Evolutionary conservation across 2,329 filamentous ascomycete species (phyloP).

Genomic region (Diaporthe citrichinensis): DNA sequence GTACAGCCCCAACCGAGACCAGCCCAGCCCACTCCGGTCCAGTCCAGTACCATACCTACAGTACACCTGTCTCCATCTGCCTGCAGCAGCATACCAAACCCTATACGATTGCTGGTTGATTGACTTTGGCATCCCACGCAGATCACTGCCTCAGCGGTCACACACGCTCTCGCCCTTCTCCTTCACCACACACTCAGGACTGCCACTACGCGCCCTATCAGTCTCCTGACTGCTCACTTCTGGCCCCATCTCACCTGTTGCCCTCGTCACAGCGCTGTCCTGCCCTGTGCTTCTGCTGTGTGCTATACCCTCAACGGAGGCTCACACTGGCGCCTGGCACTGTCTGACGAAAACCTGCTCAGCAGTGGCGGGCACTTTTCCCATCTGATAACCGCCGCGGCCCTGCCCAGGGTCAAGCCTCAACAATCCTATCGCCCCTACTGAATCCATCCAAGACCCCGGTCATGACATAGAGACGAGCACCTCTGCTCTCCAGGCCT

Average conservation of each 20-base stretch:
- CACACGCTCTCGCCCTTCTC: neutral
- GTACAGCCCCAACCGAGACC: neutral
- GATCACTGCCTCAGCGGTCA: conserved; percentile 24
- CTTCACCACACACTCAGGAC: conserved; percentile 10
- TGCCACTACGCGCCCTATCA: conserved; percentile 5
- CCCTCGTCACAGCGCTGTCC: conserved; percentile 7
- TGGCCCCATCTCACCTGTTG: conserved; percentile 24
- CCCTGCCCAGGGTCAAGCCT: conserved; percentile 22
- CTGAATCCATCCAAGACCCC: neutral
- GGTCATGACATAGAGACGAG: conserved; percentile 23
- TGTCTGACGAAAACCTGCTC: conserved; percentile 16
- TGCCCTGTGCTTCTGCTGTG: neutral
- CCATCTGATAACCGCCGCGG: conserved; percentile 6
- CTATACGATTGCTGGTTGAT: conserved; percentile 20
- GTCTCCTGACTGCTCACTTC: conserved; percentile 33
- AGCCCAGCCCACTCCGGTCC: conserved; percentile 5
- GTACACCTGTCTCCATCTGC: conserved; percentile 21
- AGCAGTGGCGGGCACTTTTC: neutral
- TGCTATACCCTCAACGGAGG: conserved; percentile 5
- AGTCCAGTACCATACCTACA: neutral
- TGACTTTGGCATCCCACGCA: conserved; percentile 28
- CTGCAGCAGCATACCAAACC: conserved; percentile 11
- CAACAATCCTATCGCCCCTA: conserved; percentile 4
- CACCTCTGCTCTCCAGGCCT: neutral
- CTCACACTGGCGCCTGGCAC: conserved; percentile 20